phyloP scores from a whole-genome alignment of 1,284 basidiomycete genomes.

The Meira nashicola region DNA sequence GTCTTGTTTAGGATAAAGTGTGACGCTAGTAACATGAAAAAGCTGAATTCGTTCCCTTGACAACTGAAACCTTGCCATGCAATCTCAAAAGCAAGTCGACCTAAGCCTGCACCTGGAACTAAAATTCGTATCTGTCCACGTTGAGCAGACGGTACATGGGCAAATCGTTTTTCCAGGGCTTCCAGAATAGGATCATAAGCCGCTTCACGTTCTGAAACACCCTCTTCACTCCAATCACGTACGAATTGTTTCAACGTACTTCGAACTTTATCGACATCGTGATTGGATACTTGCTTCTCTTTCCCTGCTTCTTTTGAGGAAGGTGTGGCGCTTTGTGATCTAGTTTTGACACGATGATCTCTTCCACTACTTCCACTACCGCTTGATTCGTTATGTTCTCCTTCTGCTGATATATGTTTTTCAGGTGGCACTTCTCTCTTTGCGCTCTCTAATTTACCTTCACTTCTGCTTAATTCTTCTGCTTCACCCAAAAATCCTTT shows the following conservation, averaged over 20 bases:
- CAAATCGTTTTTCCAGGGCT: slow-evolving; percentile 27
- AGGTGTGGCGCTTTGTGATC: background rate
- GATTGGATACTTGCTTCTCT: slow-evolving; percentile 15
- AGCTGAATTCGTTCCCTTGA: slow-evolving; percentile 50
- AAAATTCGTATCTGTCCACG: slow-evolving; percentile 27
- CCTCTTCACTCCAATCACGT: slow-evolving; percentile 46
- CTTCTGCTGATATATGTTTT: background rate
- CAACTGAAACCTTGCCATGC: slow-evolving; percentile 37
- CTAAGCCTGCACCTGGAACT: slow-evolving; percentile 48
- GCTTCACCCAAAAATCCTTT: slow-evolving; percentile 36
- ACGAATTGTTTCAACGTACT: slow-evolving; percentile 50
- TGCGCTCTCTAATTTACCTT: background rate
- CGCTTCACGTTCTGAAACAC: slow-evolving; percentile 26
- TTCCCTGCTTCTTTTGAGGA: background rate
- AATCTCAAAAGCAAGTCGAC: slow-evolving; percentile 45
- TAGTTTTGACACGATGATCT: background rate
- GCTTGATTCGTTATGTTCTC: background rate
- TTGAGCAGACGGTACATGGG: slow-evolving; percentile 16
- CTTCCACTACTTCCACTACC: background rate
- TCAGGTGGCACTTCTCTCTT: background rate
- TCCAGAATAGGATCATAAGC: slow-evolving; percentile 43
- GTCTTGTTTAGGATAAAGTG: slow-evolving; percentile 48
- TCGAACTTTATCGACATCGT: slow-evolving; percentile 47
- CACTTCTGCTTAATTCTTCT: slow-evolving; percentile 8
- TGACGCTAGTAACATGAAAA: slow-evolving; percentile 9